These are phyloP conservation scores for Leucosporidium yakuticum DNA, from an alignment of 768 basidiomycete species.

Conservation along the genomic window DNA sequence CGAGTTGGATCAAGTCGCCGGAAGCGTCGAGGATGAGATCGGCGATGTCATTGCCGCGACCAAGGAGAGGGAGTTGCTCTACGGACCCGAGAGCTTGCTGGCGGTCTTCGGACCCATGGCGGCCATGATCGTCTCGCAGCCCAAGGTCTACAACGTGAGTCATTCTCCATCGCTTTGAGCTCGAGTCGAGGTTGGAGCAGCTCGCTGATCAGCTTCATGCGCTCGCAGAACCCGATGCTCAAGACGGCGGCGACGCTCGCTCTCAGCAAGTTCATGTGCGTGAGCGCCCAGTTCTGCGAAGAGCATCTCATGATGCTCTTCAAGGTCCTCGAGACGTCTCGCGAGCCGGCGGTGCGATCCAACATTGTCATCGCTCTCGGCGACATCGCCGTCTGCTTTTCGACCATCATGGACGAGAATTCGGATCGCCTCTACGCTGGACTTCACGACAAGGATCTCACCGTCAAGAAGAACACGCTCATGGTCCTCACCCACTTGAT, in stretches of 20 bases:
- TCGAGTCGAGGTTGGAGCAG: not conserved
- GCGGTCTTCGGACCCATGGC: conserved; percentile 83
- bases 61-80: conserved; percentile 79
- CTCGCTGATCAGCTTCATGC: not conserved
- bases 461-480: conserved; percentile 97
- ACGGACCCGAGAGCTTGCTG: conserved; percentile 72
- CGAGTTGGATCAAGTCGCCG: conserved; percentile 93
- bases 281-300: conserved; percentile 90
- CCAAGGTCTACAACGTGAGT: conserved; percentile 79
- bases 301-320: conserved; percentile 80
- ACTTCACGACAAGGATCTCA: conserved; percentile 72
- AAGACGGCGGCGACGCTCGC: conserved; percentile 80
- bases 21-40: conserved; percentile 96
- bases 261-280: conserved; percentile 93
- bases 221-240: conserved; percentile 67
- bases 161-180: not conserved
- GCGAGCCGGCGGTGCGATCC: conserved; percentile 79
- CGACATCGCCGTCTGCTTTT: conserved; percentile 97
- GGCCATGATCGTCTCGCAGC: conserved; percentile 81
- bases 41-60: conserved; percentile 81
- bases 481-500: conserved; percentile 83
- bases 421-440: conserved; percentile 92
- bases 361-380: conserved; percentile 98
- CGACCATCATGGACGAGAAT: conserved; percentile 93
- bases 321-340: conserved; percentile 86